A percentile compares a stretch with the other conserved stretches of the same genome.
Evolutionary conservation across 495 filamentous ascomycete genomes (phyloP).

Genomic region (Cercophora sp.): DNA sequence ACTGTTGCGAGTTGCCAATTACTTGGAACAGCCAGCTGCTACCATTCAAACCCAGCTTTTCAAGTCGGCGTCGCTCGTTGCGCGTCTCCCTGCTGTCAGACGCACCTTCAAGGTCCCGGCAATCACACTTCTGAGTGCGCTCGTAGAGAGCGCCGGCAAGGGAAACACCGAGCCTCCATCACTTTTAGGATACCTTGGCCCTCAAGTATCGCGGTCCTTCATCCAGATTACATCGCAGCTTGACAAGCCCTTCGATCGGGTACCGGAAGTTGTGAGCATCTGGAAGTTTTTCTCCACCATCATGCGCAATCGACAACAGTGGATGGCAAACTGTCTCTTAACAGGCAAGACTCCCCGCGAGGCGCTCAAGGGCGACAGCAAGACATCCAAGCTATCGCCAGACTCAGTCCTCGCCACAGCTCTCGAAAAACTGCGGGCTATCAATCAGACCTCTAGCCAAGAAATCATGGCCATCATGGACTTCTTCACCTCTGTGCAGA

Average conservation of each 20-base stretch:
- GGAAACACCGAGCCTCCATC: constrained; percentile 74
- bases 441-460: constrained; percentile 57
- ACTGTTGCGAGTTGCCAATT: constrained; percentile 63
- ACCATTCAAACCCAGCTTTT: constrained; percentile 76
- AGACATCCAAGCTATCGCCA: constrained; percentile 42
- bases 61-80: constrained; percentile 67
- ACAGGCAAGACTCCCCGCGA: constrained; percentile 81
- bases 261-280: constrained; percentile 56
- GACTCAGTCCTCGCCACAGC: constrained; percentile 71
- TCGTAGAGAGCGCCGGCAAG: constrained; percentile 66
- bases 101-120: constrained; percentile 61
- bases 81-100: constrained; percentile 72
- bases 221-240: constrained; percentile 71
- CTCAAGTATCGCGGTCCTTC: constrained; percentile 77
- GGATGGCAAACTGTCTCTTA: constrained; percentile 88
- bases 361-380: constrained; percentile 54
- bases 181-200: constrained; percentile 79
- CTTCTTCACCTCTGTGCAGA: constrained; percentile 80
- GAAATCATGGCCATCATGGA: constrained; percentile 71
- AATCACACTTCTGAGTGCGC: constrained; percentile 63
- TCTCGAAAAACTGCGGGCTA: constrained; percentile 65
- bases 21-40: constrained; percentile 55
- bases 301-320: constrained; percentile 86
- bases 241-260: constrained; percentile 68
- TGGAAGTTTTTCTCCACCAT: constrained; percentile 88